Evolutionary conservation across 176 grass and related monocot species (phyloP), one percentile per base, ranked within the genome.

Genomic region (Aechmea fasciata): DNA sequence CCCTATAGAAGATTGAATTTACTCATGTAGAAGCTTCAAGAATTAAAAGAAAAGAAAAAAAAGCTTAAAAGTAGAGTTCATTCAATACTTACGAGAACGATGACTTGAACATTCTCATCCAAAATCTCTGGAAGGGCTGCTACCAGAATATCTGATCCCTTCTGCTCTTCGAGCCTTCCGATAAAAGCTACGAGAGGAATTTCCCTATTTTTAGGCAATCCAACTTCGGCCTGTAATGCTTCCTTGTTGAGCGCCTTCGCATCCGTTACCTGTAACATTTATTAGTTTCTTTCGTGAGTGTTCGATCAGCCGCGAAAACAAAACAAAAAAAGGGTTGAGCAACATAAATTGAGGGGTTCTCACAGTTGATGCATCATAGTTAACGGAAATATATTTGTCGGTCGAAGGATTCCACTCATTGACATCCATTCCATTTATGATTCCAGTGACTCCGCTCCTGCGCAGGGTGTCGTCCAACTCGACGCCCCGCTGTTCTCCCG

Each of bases 401-500:
- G 69, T 90, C 66, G 62, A 66, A 6, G 93, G 86, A 50, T 92
- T 87, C 93, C 93, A 97, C 77, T 97, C 93, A 23, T 79, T 92
- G 47, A 86, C 82, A 69, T 97, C 93, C 93, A 97, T 97, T 72
- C 93, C 93, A 50, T 97, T 97, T 11, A 87, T 79, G 53, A 97
- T 97, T 26, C 93, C 93, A 68, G 66, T 83, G 74, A 92, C 85
- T 22, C 78, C 73, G 13, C 73, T 88, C 65, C 80, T 51, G 11
- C 83, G 66, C 79, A 97, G 80, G 65, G 76, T 71, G 57, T 92
- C 48, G 65, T 92, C 86, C 23, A 91, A 83, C 83, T 97, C 93
- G 70, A 90, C 91, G 50, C 93, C 93, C 68, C 82, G 74, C 15
- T 88, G 77, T 53, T 65, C 19, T 11, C 93, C 93, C 2, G 93